phyloP scores from a whole-genome alignment of 192 early-diverging fungal species.

The Thamnidium elegans region DNA sequence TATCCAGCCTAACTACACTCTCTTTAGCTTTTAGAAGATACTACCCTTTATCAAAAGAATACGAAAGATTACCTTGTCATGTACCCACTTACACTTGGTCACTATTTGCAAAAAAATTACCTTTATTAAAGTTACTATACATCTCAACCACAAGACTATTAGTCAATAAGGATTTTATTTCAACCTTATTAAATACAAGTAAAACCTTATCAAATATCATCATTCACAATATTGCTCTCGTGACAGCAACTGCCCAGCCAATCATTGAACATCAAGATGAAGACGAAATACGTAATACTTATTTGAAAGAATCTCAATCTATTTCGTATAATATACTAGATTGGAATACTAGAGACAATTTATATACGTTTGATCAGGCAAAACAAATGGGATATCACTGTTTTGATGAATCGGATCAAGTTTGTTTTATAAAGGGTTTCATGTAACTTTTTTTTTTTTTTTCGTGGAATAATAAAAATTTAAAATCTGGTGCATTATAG shows the following conservation, averaged over 20 bases:
- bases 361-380: conserved; percentile 23
- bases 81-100: conserved; percentile 22
- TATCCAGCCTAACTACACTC: conserved; percentile 15
- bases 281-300: background rate
- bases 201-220: conserved; percentile 19
- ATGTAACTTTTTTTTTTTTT: conserved; percentile 4
- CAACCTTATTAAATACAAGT: conserved; percentile 8
- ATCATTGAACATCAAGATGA: background rate
- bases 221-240: conserved; percentile 28
- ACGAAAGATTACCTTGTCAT: conserved; percentile 25
- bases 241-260: background rate
- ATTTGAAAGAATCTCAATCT: conserved; percentile 5
- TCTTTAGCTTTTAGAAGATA: conserved; percentile 31
- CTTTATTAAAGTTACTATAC: conserved; percentile 17
- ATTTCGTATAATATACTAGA: background rate
- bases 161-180: conserved; percentile 20
- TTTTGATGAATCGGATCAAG: conserved; percentile 31
- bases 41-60: conserved; percentile 9
- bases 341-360: conserved; percentile 8
- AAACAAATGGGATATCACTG: conserved; percentile 21
- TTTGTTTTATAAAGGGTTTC: conserved; percentile 37
- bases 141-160: conserved; percentile 22
- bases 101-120: conserved; percentile 10
- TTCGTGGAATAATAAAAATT: too few relatives aligned
- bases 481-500: too few relatives aligned